Percentiles rank a stretch among this genome's conserved stretches.
Conservation (phyloP, 2,329 filamentous ascomycete genomes). For the Diplodia corticola region DNA sequence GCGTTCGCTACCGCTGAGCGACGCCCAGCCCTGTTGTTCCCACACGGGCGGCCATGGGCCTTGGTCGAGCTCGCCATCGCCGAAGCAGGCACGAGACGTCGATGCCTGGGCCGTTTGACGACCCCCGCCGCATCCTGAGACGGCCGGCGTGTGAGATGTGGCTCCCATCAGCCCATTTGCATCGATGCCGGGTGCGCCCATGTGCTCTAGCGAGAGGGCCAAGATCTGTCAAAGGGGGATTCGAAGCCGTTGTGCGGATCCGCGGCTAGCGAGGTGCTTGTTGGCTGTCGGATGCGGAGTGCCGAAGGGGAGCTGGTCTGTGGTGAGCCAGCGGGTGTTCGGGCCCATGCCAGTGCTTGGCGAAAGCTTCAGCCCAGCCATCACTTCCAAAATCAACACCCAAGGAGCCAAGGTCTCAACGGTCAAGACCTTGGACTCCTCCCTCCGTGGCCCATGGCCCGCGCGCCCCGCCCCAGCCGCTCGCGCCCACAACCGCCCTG, state of each 20-base stretch:
- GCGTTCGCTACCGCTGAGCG: not conserved
- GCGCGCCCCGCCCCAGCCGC: too few relatives aligned
- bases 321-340: not conserved
- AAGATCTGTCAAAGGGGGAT: slow-evolving; percentile 1
- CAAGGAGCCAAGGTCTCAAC: not conserved
- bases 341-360: slow-evolving; percentile 5
- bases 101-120: not conserved
- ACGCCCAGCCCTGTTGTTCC: not conserved
- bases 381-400: not conserved
- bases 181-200: not conserved
- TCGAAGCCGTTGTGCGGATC: not conserved
- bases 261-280: not conserved
- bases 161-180: not conserved
- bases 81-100: too few relatives aligned
- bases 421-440: not conserved
- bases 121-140: not conserved
- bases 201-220: slow-evolving; percentile 7
- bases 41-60: too few relatives aligned
- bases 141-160: slow-evolving; percentile 8
- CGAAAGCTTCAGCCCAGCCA: slow-evolving; percentile 9
- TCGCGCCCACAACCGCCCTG: too few relatives aligned
- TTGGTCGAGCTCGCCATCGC: not conserved
- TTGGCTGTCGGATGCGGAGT: slow-evolving; percentile 18
- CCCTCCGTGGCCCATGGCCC: too few relatives aligned
- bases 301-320: slow-evolving; percentile 5